A percentile compares a stretch with the other conserved stretches of the same genome.
Conservation (phyloP, 345 rosid species). For the Eucalyptus albens region DNA sequence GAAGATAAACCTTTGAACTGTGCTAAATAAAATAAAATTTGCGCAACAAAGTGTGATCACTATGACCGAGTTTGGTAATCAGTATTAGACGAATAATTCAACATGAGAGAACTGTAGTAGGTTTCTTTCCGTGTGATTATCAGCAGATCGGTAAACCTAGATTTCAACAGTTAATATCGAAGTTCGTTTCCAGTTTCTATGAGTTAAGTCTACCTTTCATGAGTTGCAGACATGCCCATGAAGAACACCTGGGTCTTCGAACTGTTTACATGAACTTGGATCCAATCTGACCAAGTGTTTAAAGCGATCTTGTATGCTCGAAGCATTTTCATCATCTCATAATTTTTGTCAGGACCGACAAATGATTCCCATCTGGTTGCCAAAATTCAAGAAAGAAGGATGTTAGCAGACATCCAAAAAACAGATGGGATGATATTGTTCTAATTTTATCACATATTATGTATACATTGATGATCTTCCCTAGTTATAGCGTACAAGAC, state of each 20-base stretch:
- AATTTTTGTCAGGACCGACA: slow-evolving; percentile 34
- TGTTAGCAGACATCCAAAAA: background rate
- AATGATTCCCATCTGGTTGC: slow-evolving; percentile 62
- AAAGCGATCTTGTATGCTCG: slow-evolving; percentile 73
- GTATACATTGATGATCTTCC: background rate
- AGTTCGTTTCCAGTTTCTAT: background rate
- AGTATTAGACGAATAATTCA: background rate
- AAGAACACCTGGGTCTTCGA: slow-evolving; percentile 72
- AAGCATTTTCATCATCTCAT: slow-evolving; percentile 57
- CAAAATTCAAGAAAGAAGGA: background rate
- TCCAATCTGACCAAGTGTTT: slow-evolving; percentile 75
- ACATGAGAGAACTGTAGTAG: background rate
- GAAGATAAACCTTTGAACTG: background rate
- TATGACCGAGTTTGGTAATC: background rate
- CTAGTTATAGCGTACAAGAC: background rate
- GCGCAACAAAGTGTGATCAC: background rate
- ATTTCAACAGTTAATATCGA: background rate
- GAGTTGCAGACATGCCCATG: slow-evolving; percentile 79
- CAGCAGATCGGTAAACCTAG: background rate
- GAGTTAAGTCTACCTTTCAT: slow-evolving; percentile 40
- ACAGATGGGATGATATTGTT: background rate
- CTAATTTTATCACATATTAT: background rate
- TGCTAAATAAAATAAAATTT: background rate
- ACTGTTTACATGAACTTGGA: slow-evolving; percentile 48
- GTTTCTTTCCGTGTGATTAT: background rate